These are phyloP conservation scores for Xylaria intraflava DNA, from an alignment of 495 filamentous ascomycete species.

Conservation along the genomic window DNA sequence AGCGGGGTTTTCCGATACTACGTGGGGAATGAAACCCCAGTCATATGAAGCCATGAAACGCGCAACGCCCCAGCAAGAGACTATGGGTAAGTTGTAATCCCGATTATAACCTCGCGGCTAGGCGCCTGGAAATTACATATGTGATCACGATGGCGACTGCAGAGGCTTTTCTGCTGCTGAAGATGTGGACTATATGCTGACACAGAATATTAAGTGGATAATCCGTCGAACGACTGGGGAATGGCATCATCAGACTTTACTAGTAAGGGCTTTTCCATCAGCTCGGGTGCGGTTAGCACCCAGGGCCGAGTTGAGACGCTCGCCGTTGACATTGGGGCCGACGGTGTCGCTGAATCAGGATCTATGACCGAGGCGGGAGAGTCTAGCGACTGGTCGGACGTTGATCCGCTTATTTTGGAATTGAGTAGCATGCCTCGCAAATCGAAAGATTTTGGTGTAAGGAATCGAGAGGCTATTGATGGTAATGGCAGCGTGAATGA, in stretches of 20 bases:
- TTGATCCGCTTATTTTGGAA: constrained; percentile 4
- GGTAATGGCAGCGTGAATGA: not conserved
- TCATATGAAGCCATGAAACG: not conserved
- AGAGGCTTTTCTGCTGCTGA: not conserved
- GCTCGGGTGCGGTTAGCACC: not conserved
- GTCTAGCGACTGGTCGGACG: constrained; percentile 1
- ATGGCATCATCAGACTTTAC: not conserved
- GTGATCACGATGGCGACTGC: not conserved
- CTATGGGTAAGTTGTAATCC: not conserved
- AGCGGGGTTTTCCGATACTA: not conserved
- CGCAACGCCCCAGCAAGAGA: not conserved
- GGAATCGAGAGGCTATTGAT: not conserved
- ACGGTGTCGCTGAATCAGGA: not conserved
- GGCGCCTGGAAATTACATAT: not conserved
- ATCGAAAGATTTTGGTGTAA: not conserved
- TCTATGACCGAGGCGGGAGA: not conserved
- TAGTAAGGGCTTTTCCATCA: not conserved
- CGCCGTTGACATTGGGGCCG: not conserved
- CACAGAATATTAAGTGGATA: not conserved
- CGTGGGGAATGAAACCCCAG: not conserved
- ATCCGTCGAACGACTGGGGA: not conserved
- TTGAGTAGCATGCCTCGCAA: constrained; percentile 2
- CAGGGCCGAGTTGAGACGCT: not conserved
- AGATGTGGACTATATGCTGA: not conserved
- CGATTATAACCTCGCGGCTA: not conserved